Evolutionary conservation across 2,329 filamentous ascomycete species (phyloP), one percentile per base, ranked within the genome.

Genomic region (Aaosphaeria pasadenensis): DNA sequence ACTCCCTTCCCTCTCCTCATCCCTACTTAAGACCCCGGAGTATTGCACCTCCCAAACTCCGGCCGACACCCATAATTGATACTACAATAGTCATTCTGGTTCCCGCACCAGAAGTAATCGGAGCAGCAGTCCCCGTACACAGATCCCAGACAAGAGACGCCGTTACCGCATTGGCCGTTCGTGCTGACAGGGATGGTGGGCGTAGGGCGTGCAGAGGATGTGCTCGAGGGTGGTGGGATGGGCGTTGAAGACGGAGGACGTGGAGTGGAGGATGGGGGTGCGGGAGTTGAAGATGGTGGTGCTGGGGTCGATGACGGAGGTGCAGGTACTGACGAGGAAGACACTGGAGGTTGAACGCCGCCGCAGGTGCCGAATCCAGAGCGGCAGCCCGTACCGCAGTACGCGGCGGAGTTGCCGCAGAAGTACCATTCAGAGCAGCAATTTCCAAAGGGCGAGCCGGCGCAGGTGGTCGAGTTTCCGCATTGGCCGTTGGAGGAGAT

Each of bases 391-490:
- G 54, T 50, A 5, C 59, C 64, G 39, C 63, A 67, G 43, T 60
- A 63, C 4, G 51, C 57, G n/a, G 45, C 4, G 3, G 46, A 44
- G n/a, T 43, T 55, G 2, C 60, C 60, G 38, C 60, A 65, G 42
- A 46, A 65, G 33, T 60, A 65, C 35, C 43, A 65, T 40, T 62
- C 50, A 11, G 59, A 63, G 45, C 60, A 63, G 50, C 62, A 63
- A 17, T 42, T 48, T 24, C 62, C 60, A 24, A 62, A 63, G 5
- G 32, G 30, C 3, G 57, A 63, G 4, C 60, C 60, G 4, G 44
- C 57, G 46, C 62, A 65, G 2, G 62, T 65, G n/a, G 62, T 65
- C 5, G 47, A 44, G 39, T 64, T 65, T 38, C 62, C 60, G 46
- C 62, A 65, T 41, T 58, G 57, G 9, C 62, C 60, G 46, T 63